A percentile compares a stretch with the other conserved stretches of the same genome.
Evolutionary conservation across 371 early-diverging fungal genomes (phyloP).

Genomic region (Capillidium heterosporum): DNA sequence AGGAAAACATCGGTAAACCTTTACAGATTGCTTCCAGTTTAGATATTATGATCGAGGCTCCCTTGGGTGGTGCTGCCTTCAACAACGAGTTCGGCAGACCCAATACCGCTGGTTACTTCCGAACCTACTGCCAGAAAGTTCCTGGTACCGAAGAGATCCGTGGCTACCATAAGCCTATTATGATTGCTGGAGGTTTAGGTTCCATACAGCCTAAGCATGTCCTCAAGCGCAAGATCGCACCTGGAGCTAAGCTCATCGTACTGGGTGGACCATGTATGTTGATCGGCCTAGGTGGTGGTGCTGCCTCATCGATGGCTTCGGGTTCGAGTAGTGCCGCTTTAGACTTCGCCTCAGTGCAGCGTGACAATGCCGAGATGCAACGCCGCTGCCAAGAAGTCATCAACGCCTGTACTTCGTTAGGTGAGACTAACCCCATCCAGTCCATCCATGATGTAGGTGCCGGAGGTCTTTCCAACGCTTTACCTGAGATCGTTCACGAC

Average conservation of each 20-base stretch:
- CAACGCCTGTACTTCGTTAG: constrained; percentile 73
- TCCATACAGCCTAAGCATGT: constrained; percentile 72
- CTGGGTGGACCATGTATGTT: constrained; percentile 94
- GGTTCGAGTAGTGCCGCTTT: constrained; percentile 76
- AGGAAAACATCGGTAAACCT: constrained; percentile 67
- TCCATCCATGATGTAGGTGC: constrained; percentile 97
- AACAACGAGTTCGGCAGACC: constrained; percentile 97
- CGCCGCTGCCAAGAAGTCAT: constrained; percentile 91
- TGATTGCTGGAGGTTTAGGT: constrained; percentile 96
- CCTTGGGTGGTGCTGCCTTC: constrained; percentile 91
- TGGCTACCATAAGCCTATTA: constrained; percentile 96
- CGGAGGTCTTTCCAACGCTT: constrained; percentile 90
- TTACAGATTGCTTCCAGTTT: constrained; percentile 74
- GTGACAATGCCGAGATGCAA: constrained; percentile 96
- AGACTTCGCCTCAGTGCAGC: constrained; percentile 93
- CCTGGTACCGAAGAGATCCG: constrained; percentile 41
- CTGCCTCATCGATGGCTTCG: constrained; percentile 84
- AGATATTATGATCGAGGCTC: constrained; percentile 92
- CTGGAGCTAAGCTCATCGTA: constrained; percentile 70
- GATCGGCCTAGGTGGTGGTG: constrained; percentile 95
- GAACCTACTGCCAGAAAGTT: constrained; percentile 69
- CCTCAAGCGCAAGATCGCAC: constrained; percentile 58
- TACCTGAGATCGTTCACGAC: constrained; percentile 94
- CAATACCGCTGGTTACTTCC: constrained; percentile 86
- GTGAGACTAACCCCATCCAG: constrained; percentile 62